Conservation (phyloP, 768 basidiomycete species). For the Phylloporus arenicola region DNA sequence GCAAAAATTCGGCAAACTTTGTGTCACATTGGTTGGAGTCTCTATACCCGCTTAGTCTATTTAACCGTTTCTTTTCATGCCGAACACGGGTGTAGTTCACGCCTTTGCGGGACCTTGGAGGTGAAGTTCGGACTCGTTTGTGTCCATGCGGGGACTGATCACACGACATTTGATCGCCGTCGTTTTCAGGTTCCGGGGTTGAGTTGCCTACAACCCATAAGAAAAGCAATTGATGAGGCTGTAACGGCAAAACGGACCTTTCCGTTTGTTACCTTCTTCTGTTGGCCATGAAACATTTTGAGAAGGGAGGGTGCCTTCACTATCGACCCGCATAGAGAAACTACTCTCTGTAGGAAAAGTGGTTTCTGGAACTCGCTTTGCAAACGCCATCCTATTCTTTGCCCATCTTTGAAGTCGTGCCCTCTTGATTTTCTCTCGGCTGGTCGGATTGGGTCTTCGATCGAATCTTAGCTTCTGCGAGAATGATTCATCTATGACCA, state of each 20-base stretch:
- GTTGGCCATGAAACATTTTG: constrained; percentile 19
- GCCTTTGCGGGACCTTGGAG: constrained; percentile 40
- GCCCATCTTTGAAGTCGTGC: constrained; percentile 27
- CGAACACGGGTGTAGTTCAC: constrained; percentile 28
- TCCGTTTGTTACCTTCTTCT: constrained; percentile 39
- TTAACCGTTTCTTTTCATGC: constrained; percentile 39
- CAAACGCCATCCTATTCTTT: constrained; percentile 16
- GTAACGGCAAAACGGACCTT: constrained; percentile 34
- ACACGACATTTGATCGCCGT: constrained; percentile 25
- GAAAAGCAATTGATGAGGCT: not conserved
- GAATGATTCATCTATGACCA: constrained; percentile 38
- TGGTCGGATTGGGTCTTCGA: constrained; percentile 19
- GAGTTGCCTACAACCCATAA: constrained; percentile 7
- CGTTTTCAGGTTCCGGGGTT: constrained; percentile 27
- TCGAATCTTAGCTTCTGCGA: constrained; percentile 15
- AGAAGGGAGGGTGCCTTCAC: constrained; percentile 12
- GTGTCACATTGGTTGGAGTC: constrained; percentile 36
- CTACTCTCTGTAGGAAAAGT: constrained; percentile 19
- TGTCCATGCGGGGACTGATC: constrained; percentile 22
- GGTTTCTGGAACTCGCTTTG: constrained; percentile 31
- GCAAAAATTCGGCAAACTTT: constrained; percentile 38
- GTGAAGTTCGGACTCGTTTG: constrained; percentile 50
- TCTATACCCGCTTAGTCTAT: constrained; percentile 36
- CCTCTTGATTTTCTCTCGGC: constrained; percentile 29
- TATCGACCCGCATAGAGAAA: constrained; percentile 31